Conservation (phyloP, 2,329 filamentous ascomycete species). For the Trichoderma koningii region DNA sequence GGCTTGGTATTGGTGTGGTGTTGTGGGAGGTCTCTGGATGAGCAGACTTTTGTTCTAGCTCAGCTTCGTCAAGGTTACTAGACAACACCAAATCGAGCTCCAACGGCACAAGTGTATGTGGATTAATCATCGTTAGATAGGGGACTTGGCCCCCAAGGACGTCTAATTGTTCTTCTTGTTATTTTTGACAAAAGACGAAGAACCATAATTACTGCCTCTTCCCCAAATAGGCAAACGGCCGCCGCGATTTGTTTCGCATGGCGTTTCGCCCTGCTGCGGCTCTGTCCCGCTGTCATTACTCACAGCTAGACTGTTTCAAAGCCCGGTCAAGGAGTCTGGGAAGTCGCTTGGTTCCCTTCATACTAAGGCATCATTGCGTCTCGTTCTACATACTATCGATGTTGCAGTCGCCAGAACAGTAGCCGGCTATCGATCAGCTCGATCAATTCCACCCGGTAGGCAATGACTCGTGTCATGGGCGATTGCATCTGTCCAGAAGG, state of each 20-base stretch:
- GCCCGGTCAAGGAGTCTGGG: constrained; percentile 6
- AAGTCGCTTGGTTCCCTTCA: neutral
- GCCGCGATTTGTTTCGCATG: constrained; percentile 19
- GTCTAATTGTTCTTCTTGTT: neutral
- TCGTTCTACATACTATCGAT: neutral
- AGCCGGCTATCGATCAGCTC: neutral
- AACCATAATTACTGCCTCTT: neutral
- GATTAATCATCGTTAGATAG: too few relatives aligned
- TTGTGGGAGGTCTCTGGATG: too few relatives aligned
- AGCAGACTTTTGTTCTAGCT: too few relatives aligned
- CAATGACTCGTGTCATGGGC: neutral
- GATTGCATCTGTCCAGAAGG: neutral
- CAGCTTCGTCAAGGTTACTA: too few relatives aligned
- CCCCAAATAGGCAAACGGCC: neutral
- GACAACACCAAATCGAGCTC: too few relatives aligned
- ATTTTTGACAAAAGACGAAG: too few relatives aligned
- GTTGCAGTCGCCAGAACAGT: neutral
- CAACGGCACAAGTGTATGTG: too few relatives aligned
- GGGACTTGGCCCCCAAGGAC: too few relatives aligned
- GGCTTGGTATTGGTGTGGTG: too few relatives aligned
- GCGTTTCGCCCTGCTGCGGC: constrained; percentile 15
- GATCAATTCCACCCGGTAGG: neutral
- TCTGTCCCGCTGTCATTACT: neutral
- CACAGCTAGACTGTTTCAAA: constrained; percentile 16
- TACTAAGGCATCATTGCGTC: too few relatives aligned